A percentile compares a stretch with the other conserved stretches of the same genome.
These are phyloP conservation scores for Streptanthus diversifolius DNA, from an alignment of 345 rosid genomes.

Conservation along the genomic window DNA sequence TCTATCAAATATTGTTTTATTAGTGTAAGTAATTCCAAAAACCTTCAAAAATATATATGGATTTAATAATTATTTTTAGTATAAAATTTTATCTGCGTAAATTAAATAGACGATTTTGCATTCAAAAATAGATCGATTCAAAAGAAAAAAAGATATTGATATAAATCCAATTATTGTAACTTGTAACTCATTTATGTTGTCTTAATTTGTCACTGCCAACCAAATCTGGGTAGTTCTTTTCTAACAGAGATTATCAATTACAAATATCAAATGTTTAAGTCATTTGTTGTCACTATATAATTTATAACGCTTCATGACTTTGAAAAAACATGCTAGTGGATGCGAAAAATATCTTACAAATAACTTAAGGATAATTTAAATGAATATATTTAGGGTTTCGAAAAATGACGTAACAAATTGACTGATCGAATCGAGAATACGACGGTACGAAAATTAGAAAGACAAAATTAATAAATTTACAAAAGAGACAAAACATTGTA, in stretches of 20 bases:
- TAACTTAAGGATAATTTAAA: neutral
- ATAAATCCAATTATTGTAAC: neutral
- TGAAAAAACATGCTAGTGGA: neutral
- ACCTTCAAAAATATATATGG: neutral
- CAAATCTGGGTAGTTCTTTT: neutral
- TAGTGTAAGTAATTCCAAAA: too few relatives aligned
- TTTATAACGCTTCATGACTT: neutral
- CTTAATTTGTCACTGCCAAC: neutral
- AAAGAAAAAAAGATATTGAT: neutral
- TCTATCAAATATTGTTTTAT: neutral
- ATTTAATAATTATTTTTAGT: neutral
- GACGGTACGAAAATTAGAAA: conserved; percentile 22
- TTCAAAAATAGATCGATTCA: too few relatives aligned
- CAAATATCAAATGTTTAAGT: neutral
- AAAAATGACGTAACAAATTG: conserved; percentile 20
- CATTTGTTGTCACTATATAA: neutral
- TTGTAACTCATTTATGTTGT: neutral
- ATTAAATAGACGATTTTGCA: neutral
- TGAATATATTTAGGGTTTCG: neutral
- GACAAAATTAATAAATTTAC: conserved; percentile 27
- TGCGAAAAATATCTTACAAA: neutral
- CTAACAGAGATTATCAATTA: neutral
- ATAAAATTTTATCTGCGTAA: neutral
- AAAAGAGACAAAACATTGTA: conserved; percentile 6
- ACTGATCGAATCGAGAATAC: conserved; percentile 7